Evolutionary conservation across 2,329 filamentous ascomycete species (phyloP), one percentile per base, ranked within the genome.

Genomic region (Zymoseptoria passerinii): DNA sequence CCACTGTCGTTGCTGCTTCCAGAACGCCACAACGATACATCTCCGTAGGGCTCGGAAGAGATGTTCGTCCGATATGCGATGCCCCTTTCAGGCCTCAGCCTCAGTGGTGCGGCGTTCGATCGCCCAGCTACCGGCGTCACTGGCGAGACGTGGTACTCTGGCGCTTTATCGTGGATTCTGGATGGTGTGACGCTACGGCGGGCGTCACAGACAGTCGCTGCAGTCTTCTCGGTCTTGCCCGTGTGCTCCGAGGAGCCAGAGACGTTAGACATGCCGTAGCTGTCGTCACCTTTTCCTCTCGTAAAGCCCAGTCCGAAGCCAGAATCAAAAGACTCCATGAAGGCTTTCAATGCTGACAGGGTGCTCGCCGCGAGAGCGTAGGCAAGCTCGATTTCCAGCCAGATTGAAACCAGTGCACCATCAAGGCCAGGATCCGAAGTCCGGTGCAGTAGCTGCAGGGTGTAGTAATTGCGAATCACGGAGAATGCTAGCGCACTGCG

Each of bases 321-420:
- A 16, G 73, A 74, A 58, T 73, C 74, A 66, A 76, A 75, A 52
- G 68, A 70, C 28, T 73, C 69, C 13, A 75, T 73, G 57, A 76
- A 76, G 4, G 72, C 70, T 58, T 75, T 75, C 28, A 75, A 66
- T 23, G 75, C 75, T 3, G 74, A 74, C 13, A 77, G 66, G 0
- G 75, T 77, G 48, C 73, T 72, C 0, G 73, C 67, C 58, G 75
- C 75, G 27, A 78, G 68, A 16, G 74, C 73, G 65, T 72, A 75
- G 29, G 73, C 71, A 23, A 77, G 66, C 48, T 77, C 66, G 48
- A 74, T 67, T 56, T 74, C 70, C 18, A 73, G 71, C 58, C 70
- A 67, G 54, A 76, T 70, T 28, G 70, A 61, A 3, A 71, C 66
- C 18, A 72, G 60, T 2, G 71, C 69, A 40, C 71, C 65, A 52